A percentile compares a stretch with the other conserved stretches of the same genome.
These are phyloP conservation scores for Mediolabrus comicus DNA, from an alignment of 108 stramenopile genomes.

Conservation along the genomic window DNA sequence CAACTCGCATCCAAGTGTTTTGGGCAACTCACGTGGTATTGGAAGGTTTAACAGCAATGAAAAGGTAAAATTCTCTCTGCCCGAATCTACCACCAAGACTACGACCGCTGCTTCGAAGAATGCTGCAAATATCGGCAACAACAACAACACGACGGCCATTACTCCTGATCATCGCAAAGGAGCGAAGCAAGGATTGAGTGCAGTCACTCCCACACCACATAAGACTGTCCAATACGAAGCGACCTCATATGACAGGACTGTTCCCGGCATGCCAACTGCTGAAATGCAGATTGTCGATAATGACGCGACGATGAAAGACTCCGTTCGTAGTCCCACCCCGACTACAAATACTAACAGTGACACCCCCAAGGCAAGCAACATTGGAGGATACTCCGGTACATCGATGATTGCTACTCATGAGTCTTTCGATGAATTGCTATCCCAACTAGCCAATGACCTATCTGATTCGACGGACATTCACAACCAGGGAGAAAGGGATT, in stretches of 20 bases:
- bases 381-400: constrained; percentile 4
- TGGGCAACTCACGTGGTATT: constrained; percentile 1
- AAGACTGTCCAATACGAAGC: constrained; percentile 1
- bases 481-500: constrained; percentile 29
- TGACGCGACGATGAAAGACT: not conserved
- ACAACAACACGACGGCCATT: constrained; percentile 17
- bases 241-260: not conserved
- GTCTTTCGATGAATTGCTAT: constrained; percentile 35
- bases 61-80: constrained; percentile 10
- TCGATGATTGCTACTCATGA: constrained; percentile 10
- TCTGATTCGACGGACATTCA: constrained; percentile 31
- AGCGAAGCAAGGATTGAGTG: not conserved
- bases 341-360: not conserved
- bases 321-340: constrained; percentile 24
- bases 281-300: not conserved
- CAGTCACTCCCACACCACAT: constrained; percentile 4
- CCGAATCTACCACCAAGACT: not conserved
- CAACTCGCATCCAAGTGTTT: not conserved
- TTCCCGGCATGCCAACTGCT: constrained; percentile 2
- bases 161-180: constrained; percentile 23
- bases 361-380: constrained; percentile 39
- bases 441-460: constrained; percentile 25
- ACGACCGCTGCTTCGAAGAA: not conserved
- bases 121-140: not conserved
- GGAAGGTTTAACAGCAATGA: constrained; percentile 11